These are phyloP conservation scores for Loxodes magnus DNA, from an alignment of 73 alveolate genomes.

Conservation along the genomic window DNA sequence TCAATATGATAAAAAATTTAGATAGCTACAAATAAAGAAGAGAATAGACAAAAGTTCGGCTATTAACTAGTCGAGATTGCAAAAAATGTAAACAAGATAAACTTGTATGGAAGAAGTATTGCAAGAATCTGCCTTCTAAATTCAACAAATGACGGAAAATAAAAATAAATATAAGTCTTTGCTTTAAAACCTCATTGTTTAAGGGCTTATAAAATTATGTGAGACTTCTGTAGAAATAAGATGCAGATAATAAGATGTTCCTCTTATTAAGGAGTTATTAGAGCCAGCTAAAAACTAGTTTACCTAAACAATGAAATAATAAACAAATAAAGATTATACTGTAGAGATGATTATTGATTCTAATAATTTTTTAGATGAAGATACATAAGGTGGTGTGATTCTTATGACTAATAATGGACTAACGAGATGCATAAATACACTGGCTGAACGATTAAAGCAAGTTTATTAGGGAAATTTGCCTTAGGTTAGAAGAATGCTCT, in stretches of 20 bases:
- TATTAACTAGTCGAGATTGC: conserved; percentile 30
- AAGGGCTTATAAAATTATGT: conserved; percentile 45
- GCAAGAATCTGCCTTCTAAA: conserved; percentile 18
- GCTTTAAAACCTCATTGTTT: conserved; percentile 38
- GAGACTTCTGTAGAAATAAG: conserved; percentile 35
- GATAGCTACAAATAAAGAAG: conserved; percentile 7
- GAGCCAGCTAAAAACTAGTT: conserved; percentile 28
- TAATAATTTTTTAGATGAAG: no score
- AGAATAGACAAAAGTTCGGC: conserved; percentile 12
- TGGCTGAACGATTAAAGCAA: conserved; percentile 45
- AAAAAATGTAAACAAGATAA: conserved; percentile 46
- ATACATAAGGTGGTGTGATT: conserved; percentile 46
- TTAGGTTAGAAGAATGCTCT: conserved; percentile 29
- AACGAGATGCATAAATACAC: conserved; percentile 47
- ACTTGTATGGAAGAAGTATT: conserved; percentile 25
- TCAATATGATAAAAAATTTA: conserved; percentile 2
- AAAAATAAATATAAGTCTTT: conserved; percentile 37
- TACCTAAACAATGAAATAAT: conserved; percentile 33
- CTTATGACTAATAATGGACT: conserved; percentile 35
- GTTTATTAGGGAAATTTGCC: conserved; percentile 31
- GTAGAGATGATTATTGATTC: no score
- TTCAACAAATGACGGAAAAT: conserved; percentile 13
- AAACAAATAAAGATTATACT: conserved; percentile 28
- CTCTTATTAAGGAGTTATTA: conserved; percentile 18
- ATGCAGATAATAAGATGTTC: conserved; percentile 40